Evolutionary conservation across 163 green algal genomes (phyloP), one percentile per base, ranked within the genome.

Genomic region (Prototheca stagnorum): DNA sequence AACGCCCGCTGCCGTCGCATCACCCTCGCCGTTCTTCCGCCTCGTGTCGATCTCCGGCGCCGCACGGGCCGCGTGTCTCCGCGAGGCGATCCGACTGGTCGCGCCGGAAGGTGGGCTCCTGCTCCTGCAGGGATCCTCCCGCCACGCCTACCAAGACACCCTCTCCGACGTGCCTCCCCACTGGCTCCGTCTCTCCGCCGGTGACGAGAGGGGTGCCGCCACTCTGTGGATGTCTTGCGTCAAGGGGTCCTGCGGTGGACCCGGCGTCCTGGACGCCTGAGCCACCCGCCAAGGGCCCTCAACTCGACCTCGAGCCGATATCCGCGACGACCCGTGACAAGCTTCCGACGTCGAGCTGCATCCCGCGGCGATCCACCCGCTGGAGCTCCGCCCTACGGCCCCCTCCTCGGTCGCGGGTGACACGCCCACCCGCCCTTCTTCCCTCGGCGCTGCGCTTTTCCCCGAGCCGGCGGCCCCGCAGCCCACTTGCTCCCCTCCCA

Each of bases 71-170:
- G 31, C 42, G 5, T 47, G 26, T 33, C 51, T 59, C 25, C 23
- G 33, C 5, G 43, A 43, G 4, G 51, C 51, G 2, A 34, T 59
- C 24, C 6, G 31, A 26, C 34, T 59, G 34, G 25, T 59, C 22
- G 23, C 15, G 24, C 51, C 51, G 21, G 34, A 52, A 25, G 51
- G 51, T 8, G 51, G 51, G 14, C 26, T 59, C 33, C 34, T 59
- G 34, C 43, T 59, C 34, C 51, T 59, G 42, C 19, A 42, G 23
- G 26, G 52, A 24, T 40, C 51, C 25, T 43, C 51, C 35, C 51
- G 51, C 7, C 42, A 19, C 1, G n/a, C 33, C 19, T 59, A 59
- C 43, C 8, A 15, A 5, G 24, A 2, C 14, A 35, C 43, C 11
- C 22, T 26, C 19, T 19, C 23, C n/a, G 2, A 47, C 11, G 43